phyloP scores from a whole-genome alignment of 2,329 filamentous ascomycete species.

The Xylariaceae sp. region DNA sequence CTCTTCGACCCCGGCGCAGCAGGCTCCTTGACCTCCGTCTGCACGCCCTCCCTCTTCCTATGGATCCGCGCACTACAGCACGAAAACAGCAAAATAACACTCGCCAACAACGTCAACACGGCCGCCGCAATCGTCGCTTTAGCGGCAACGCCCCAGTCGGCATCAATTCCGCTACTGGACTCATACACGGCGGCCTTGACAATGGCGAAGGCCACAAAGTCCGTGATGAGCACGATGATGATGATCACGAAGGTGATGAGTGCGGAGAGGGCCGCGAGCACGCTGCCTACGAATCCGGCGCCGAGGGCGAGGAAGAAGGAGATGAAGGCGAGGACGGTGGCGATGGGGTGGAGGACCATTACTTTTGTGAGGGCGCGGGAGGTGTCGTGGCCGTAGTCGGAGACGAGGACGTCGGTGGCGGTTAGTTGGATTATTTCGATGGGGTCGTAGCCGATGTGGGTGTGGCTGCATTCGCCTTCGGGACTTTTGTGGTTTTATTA shows the following conservation, averaged over 20 bases:
- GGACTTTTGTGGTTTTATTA: constrained; percentile 13
- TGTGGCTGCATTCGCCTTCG: constrained; percentile 23
- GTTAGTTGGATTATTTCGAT: constrained; percentile 19
- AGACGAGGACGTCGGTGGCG: constrained; percentile 29
- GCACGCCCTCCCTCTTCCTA: constrained; percentile 32
- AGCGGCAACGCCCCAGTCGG: constrained; percentile 49
- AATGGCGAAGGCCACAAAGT: constrained; percentile 40
- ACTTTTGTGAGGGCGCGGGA: constrained; percentile 38
- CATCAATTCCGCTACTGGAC: constrained; percentile 32
- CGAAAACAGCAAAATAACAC: constrained; percentile 54
- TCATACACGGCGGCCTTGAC: constrained; percentile 35
- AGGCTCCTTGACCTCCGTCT: constrained; percentile 12
- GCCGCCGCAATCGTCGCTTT: constrained; percentile 56
- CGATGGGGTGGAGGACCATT: constrained; percentile 39
- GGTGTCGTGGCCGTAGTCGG: constrained; percentile 34
- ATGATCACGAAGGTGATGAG: constrained; percentile 39
- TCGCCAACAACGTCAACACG: constrained; percentile 50
- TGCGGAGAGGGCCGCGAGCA: constrained; percentile 37
- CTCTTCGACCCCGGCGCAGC: background rate
- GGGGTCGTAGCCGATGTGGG: constrained; percentile 29
- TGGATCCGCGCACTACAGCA: constrained; percentile 52
- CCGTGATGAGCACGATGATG: constrained; percentile 39
- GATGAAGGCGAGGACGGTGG: constrained; percentile 37
- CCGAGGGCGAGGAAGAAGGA: constrained; percentile 42
- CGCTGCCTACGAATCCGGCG: constrained; percentile 38